Evolutionary conservation across 2,329 filamentous ascomycete genomes (phyloP), one percentile per base, ranked within the genome.

Genomic region (Pestalotiopsis sp.): DNA sequence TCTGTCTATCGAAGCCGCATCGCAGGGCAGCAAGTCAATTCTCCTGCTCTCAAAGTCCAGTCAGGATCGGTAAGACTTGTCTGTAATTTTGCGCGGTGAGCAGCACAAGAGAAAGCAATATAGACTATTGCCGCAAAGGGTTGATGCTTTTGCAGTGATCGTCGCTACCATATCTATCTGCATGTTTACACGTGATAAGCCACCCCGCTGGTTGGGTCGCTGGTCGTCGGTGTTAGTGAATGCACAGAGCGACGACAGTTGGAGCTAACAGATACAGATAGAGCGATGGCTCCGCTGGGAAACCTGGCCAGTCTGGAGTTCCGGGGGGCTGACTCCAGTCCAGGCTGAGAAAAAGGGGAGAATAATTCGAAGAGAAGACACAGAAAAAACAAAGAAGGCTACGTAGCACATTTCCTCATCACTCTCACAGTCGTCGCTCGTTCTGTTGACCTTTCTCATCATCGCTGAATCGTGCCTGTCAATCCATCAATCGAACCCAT

Each of bases 301-400:
- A 38, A 64, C 39, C 61, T 64, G 61, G 61, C 61, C 45, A 62
- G 49, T 64, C 61, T 64, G 61, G 39, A 45, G 61, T 64, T 25
- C 41, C 41, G 38, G 61, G 61, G 61, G 61, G 9, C 12, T 25
- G 25, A 13, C n/a, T 14, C 36, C 61, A 64, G 23, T 14, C 36
- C 61, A 64, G 23, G 61, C 61, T 64, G 38, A 52, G 39, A 52
- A 64, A 41, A 64, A 39, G 61, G 61, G 41, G 36, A 64, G 45
- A 52, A n/a, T n/a, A 52, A n/a, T 52, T n/a, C 17, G 45, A 52
- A 52, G 45, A 52, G 45, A n/a, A 52, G 23, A 17, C n/a, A 17
- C 9, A 27, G 23, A 59, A 59, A 59, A 59, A 59, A n/a, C 14
- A n/a, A 52, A 36, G 57, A 59, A 59, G 20, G 57, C 57, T 59